These are phyloP conservation scores for Coelastrella sp. DNA, from an alignment of 139 green algal species.

Conservation along the genomic window DNA sequence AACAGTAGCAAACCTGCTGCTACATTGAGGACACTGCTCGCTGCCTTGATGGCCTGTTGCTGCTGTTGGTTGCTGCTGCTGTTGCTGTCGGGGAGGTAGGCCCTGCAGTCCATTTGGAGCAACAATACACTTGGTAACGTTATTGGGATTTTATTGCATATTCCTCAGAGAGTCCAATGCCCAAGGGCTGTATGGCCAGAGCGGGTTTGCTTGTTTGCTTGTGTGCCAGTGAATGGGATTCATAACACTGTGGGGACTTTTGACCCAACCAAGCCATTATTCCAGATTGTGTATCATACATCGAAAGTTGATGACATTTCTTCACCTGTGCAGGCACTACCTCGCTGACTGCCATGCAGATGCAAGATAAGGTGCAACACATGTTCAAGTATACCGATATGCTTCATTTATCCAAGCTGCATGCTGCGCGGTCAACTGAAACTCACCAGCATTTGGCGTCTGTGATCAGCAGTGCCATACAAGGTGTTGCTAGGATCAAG, in stretches of 20 bases:
- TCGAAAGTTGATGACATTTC: too few relatives aligned
- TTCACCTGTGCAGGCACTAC: too few relatives aligned
- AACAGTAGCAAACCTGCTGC: constrained; percentile 56
- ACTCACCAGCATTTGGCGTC: constrained; percentile 1
- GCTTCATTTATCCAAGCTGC: background rate
- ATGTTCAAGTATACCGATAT: background rate
- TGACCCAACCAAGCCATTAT: too few relatives aligned
- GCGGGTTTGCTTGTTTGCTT: too few relatives aligned
- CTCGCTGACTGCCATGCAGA: too few relatives aligned
- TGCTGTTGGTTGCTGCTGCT: constrained; percentile 44
- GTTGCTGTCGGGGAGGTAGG: background rate
- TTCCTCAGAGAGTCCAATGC: too few relatives aligned
- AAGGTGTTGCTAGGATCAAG: constrained; percentile 49
- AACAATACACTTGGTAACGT: background rate
- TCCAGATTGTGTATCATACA: too few relatives aligned
- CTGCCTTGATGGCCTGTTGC: background rate
- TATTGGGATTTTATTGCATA: background rate
- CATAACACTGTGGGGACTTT: too few relatives aligned
- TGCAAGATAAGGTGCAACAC: background rate
- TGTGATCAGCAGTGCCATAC: constrained; percentile 40
- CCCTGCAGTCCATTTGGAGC: too few relatives aligned
- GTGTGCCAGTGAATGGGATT: too few relatives aligned
- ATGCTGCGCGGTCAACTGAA: background rate
- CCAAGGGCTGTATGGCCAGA: too few relatives aligned
- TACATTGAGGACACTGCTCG: background rate